A percentile compares a stretch with the other conserved stretches of the same genome.
Conservation (phyloP, 2,329 filamentous ascomycete genomes). For the Alternaria incomplexa region DNA sequence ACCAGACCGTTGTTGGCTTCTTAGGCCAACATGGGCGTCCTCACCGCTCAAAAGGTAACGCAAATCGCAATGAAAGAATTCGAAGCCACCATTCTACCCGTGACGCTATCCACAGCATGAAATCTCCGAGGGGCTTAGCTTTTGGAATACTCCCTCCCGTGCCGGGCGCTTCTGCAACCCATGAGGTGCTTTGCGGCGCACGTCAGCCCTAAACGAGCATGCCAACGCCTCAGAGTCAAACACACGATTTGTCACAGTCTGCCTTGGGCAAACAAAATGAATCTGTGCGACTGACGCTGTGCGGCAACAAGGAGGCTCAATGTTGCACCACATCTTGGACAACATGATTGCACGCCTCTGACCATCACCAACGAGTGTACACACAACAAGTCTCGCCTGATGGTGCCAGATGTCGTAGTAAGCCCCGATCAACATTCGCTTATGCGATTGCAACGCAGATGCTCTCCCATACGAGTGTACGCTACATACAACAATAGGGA, state of each 20-base stretch:
- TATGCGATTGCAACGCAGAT: neutral
- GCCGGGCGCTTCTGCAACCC: conserved; percentile 1
- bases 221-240: neutral
- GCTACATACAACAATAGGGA: neutral
- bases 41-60: neutral
- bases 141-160: neutral
- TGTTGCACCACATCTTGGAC: conserved; percentile 4
- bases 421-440: neutral
- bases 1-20: neutral
- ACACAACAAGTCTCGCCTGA: neutral
- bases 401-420: neutral
- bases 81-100: conserved; percentile 1
- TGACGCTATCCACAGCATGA: neutral
- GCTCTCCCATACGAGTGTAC: neutral
- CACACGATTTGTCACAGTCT: conserved; percentile 1
- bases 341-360: neutral
- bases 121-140: conserved; percentile 7
- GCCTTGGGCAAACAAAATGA: conserved; percentile 6
- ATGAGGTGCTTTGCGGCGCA: neutral
- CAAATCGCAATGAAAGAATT: neutral
- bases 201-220: conserved; percentile 1
- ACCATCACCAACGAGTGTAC: neutral
- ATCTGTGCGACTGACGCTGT: neutral
- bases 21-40: neutral
- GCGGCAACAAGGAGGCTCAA: neutral